phyloP scores from a whole-genome alignment of 208 protist species.

The Crithidia expoeki region DNA sequence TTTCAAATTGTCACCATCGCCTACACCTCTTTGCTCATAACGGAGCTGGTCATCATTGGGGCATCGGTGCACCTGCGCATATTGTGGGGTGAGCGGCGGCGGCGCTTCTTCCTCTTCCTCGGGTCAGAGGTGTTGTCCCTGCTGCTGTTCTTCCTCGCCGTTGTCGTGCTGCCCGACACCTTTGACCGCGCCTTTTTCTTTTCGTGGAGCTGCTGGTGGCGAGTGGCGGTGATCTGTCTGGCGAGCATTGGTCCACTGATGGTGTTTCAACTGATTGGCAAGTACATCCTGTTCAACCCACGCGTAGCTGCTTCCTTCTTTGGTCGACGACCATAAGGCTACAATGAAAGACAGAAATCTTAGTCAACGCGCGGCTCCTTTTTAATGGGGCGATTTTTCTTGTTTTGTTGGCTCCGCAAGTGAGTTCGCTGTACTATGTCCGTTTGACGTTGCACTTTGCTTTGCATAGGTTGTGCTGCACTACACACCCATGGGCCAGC shows the following conservation, averaged over 20 bases:
- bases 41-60: constrained; percentile 96
- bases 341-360: background rate
- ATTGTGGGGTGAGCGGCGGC: constrained; percentile 64
- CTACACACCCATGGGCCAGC: too few species aligned
- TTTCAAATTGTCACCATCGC: constrained; percentile 97
- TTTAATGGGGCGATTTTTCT: background rate
- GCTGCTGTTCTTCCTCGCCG: constrained; percentile 91
- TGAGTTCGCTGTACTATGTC: too few species aligned
- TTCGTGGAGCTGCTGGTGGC: constrained; percentile 90
- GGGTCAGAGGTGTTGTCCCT: constrained; percentile 88
- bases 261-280: constrained; percentile 48
- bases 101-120: constrained; percentile 88
- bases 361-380: too few species aligned
- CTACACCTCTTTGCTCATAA: constrained; percentile 98
- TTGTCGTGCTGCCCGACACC: constrained; percentile 90
- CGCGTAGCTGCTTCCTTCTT: constrained; percentile 36
- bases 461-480: too few species aligned
- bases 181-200: constrained; percentile 95
- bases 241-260: constrained; percentile 74
- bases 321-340: background rate
- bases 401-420: too few species aligned
- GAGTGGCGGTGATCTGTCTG: constrained; percentile 78
- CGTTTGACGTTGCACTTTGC: too few species aligned
- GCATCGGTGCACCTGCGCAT: constrained; percentile 93
- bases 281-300: constrained; percentile 56